Conservation (phyloP, 2,329 filamentous ascomycete species). For the Thielaviopsis ethacetica region DNA sequence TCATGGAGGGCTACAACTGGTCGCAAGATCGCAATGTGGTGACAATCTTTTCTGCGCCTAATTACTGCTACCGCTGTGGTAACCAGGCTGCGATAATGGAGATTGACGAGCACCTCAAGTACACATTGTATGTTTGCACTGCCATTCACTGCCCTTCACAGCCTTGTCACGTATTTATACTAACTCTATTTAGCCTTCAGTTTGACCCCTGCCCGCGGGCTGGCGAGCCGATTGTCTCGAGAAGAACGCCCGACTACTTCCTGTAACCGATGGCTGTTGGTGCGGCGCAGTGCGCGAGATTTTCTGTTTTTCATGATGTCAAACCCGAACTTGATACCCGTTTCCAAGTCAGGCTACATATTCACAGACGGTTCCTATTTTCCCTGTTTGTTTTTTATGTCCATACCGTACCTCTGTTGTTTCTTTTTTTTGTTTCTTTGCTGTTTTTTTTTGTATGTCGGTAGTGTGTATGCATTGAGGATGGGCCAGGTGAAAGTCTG, state of each 20-base stretch:
- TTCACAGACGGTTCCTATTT: neutral
- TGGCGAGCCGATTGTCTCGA: conserved; percentile 96
- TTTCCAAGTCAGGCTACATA: neutral
- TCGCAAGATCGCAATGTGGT: conserved; percentile 96
- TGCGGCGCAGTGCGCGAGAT: neutral
- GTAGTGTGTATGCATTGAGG: neutral
- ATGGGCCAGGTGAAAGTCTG: neutral
- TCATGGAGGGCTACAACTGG: conserved; percentile 99
- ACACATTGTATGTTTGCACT: conserved; percentile 91
- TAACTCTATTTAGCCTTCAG: conserved; percentile 57
- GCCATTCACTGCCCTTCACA: too few species aligned
- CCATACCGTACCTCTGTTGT: neutral
- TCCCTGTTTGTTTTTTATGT: neutral
- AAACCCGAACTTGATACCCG: conserved; percentile 1
- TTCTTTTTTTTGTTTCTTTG: neutral
- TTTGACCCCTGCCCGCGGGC: conserved; percentile 96
- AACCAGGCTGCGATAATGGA: conserved; percentile 99
- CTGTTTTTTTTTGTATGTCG: neutral
- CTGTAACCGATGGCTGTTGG: conserved; percentile 43
- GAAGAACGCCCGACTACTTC: conserved; percentile 96
- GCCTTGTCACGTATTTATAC: neutral
- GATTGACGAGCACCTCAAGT: conserved; percentile 98
- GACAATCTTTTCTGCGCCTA: conserved; percentile 88
- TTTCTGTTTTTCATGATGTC: conserved; percentile 3
- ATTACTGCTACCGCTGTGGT: conserved; percentile 97